Evolutionary conservation across 345 rosid genomes (phyloP), one percentile per base, ranked within the genome.

Genomic region (Arabis hirsuta): DNA sequence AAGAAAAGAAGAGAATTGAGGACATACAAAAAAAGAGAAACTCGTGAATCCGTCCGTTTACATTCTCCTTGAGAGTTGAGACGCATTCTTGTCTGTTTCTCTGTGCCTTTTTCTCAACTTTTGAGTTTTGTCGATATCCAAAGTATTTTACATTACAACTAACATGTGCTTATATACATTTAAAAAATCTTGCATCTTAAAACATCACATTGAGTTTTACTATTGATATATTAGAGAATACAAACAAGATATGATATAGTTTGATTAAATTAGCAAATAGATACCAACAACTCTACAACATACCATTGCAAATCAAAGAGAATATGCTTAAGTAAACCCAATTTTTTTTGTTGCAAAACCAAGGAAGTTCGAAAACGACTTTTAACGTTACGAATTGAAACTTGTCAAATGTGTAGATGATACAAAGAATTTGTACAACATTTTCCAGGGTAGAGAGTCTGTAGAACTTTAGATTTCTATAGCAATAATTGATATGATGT

Each of bases 21-120:
- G 39, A 45, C 20, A 27, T 9, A 45, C 45, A 0, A n/a, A 20
- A 41, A 16, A 2, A 5, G 32, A 36, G 3, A 47, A n/a, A n/a
- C 20, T 31, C 20, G 59, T 55, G 56, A 52, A 52, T 24, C 22
- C 9, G 56, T 52, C 56, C 56, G n/a, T 52, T 10, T 52, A 1
- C 7, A 24, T 52, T 52, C 34, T 12, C 39, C 10, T n/a, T n/a
- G n/a, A n/a, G n/a, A n/a, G n/a, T 36, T 8, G 2, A 54, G 58
- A 29, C 39, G 2, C 41, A 31, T 31, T 55, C 59, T 31, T 55
- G 12, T 29, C 41, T 3, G 12, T 55, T 31, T n/a, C n/a, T 55
- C 41, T 55, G 22, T 31, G 41, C 41, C 39, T 27, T 9, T 52
- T 22, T 50, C 29, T 19, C 31, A 22, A 32, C 4, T 29, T 20